Conservation (phyloP, 768 basidiomycete species). For the Boletus subcaerulescens region DNA sequence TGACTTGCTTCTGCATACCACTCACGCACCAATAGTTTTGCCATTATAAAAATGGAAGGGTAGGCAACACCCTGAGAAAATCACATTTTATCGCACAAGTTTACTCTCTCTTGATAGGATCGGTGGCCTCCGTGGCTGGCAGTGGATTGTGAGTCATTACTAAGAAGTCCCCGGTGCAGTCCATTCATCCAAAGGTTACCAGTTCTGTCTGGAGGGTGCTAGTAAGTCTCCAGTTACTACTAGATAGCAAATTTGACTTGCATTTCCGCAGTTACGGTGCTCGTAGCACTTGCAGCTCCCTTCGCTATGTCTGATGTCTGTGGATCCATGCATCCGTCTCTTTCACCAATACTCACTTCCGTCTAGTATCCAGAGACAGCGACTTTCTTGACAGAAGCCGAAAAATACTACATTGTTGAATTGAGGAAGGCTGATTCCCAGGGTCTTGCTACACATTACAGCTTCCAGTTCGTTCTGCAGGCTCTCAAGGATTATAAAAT, state of each 20-base stretch:
- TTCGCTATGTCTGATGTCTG: conserved; percentile 54
- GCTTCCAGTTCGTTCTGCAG: conserved; percentile 45
- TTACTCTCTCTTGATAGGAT: conserved; percentile 14
- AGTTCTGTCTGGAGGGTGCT: conserved; percentile 33
- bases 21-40: conserved; percentile 29
- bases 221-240: conserved; percentile 6
- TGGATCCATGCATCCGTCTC: neutral
- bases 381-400: conserved; percentile 32
- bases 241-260: neutral
- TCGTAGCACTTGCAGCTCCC: conserved; percentile 24
- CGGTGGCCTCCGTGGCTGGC: conserved; percentile 35
- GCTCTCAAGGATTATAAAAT: conserved; percentile 46
- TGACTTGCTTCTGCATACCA: no score
- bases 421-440: conserved; percentile 43
- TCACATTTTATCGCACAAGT: neutral
- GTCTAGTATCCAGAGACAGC: conserved; percentile 12
- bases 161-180: neutral
- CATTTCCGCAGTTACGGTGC: conserved; percentile 5
- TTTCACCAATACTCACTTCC: neutral
- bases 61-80: conserved; percentile 16
- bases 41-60: conserved; percentile 34
- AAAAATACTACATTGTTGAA: conserved; percentile 37
- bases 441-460: conserved; percentile 43
- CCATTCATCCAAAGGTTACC: conserved; percentile 1
- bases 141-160: conserved; percentile 34